Evolutionary conservation across 371 early-diverging fungal species (phyloP), one percentile per base, ranked within the genome.

Genomic region (Smittium mucronatum): DNA sequence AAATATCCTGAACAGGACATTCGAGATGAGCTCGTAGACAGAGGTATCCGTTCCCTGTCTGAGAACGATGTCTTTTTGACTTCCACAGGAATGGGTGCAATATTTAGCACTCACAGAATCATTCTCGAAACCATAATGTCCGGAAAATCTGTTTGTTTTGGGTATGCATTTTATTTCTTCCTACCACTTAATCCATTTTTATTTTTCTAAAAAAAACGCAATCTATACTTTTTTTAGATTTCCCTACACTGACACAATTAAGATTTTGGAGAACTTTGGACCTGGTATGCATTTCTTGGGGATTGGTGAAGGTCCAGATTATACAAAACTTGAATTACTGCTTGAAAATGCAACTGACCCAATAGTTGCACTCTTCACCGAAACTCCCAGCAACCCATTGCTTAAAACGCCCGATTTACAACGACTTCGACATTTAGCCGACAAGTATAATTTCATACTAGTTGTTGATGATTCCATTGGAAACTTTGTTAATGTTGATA

Each of bases 401-500:
- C 84, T 93, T 36, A 89, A 88, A 72, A 87, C 93, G 0, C 83
- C 93, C 17, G 87, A 94, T 71, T 63, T 97, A 67, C 75, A 77
- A 31, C 84, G 89, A 2, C 74, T 96, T 66, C 86, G 91, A 26
- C 64, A 66, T 2, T 80, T 96, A 67, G 92, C 95, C 0, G 86
- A 93, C 71, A 64, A 81, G 73, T 85, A 89, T 77, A 83, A 82
- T 8, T 91, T 89, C 75, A 76, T 91, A 59, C 77, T 96, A 35
- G 86, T 96, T 30, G 85, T 97, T 21, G 98, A 97, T 75, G 97
- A 96, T 78, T 95, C 97, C 0, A 83, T 97, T 36, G 95, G 94
- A 63, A 92, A 89, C 80, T 92, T 94, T 81, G 86, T 87, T 63
- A 95, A 96, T 72, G 87, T 94, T 28, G 75, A 80, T 34, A 90